Percentiles rank a stretch among this genome's conserved stretches.
Conservation (phyloP, 2,329 filamentous ascomycete species). For the Curvularia hawaiiensis region DNA sequence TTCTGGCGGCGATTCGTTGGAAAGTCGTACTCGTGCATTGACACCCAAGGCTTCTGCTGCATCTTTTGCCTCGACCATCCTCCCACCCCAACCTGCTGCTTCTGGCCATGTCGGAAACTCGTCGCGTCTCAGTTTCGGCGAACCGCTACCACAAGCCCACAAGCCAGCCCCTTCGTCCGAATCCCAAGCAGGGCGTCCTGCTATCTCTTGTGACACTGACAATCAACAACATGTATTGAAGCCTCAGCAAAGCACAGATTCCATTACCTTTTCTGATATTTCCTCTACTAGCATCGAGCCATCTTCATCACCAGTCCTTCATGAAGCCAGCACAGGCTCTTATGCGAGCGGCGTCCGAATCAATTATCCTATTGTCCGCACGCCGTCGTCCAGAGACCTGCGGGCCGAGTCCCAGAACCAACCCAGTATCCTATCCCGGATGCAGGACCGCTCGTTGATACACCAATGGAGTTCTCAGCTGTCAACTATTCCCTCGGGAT, state of each 20-base stretch:
- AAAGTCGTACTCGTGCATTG: constrained; percentile 42
- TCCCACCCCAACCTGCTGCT: constrained; percentile 30
- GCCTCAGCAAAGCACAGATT: constrained; percentile 39
- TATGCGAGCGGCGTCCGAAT: constrained; percentile 43
- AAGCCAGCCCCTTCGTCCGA: constrained; percentile 34
- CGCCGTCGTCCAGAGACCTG: constrained; percentile 44
- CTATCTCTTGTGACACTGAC: constrained; percentile 40
- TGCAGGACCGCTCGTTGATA: constrained; percentile 44
- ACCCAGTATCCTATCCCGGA: constrained; percentile 45
- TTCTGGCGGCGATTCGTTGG: constrained; percentile 36
- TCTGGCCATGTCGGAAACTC: constrained; percentile 36
- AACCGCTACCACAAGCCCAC: constrained; percentile 31
- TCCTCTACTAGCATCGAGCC: constrained; percentile 43
- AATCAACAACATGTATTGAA: constrained; percentile 35
- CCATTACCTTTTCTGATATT: constrained; percentile 45
- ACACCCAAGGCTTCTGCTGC: constrained; percentile 45
- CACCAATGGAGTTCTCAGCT: constrained; percentile 50
- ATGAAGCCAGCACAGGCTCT: constrained; percentile 43
- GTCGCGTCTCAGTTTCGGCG: constrained; percentile 34
- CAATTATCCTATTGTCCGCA: constrained; percentile 45
- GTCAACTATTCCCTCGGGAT: constrained; percentile 46
- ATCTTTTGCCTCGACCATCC: constrained; percentile 42
- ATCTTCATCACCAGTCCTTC: constrained; percentile 38
- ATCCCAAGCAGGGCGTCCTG: constrained; percentile 39
- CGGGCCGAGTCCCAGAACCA: constrained; percentile 43